These are phyloP conservation scores for Striga hermonthica DNA, from an alignment of 305 asterid species.

Conservation along the genomic window DNA sequence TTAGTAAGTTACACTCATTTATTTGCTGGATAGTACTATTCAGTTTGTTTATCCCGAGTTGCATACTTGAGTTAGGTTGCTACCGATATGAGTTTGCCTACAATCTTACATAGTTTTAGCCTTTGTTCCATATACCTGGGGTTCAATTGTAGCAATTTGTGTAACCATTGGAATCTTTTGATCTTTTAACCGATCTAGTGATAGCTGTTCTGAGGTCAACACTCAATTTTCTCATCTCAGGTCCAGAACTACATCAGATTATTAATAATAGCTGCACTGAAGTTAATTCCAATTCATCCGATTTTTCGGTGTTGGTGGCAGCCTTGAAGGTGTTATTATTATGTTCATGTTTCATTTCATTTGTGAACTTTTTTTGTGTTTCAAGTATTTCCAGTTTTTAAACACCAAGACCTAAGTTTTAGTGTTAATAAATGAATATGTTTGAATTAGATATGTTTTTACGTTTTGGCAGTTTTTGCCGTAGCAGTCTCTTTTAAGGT, in stretches of 20 bases:
- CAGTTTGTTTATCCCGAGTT: conserved; percentile 7
- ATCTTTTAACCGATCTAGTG: not conserved
- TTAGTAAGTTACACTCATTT: conserved; percentile 55
- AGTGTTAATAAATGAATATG: not conserved
- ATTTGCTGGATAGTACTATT: conserved; percentile 6
- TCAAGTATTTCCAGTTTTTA: conserved; percentile 13
- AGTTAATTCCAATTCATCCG: conserved; percentile 72
- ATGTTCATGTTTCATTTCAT: not conserved
- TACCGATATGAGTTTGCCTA: not conserved
- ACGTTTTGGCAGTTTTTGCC: not conserved
- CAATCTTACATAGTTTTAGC: not conserved
- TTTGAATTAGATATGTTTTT: conserved; percentile 2
- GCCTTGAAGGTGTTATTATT: conserved; percentile 65
- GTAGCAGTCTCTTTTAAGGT: not conserved
- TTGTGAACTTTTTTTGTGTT: not conserved
- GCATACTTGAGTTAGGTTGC: conserved; percentile 8
- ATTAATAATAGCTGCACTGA: conserved; percentile 65
- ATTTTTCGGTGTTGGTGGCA: conserved; percentile 92
- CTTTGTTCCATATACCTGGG: not conserved
- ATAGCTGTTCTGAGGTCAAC: conserved; percentile 5
- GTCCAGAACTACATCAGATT: conserved; percentile 61
- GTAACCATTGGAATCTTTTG: not conserved
- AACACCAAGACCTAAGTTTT: not conserved
- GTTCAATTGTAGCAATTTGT: too few relatives aligned
- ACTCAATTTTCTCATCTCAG: conserved; percentile 42